These are phyloP conservation scores for Diutina scorzettiae DNA, from an alignment of 1,139 yeast genomes.

Conservation along the genomic window DNA sequence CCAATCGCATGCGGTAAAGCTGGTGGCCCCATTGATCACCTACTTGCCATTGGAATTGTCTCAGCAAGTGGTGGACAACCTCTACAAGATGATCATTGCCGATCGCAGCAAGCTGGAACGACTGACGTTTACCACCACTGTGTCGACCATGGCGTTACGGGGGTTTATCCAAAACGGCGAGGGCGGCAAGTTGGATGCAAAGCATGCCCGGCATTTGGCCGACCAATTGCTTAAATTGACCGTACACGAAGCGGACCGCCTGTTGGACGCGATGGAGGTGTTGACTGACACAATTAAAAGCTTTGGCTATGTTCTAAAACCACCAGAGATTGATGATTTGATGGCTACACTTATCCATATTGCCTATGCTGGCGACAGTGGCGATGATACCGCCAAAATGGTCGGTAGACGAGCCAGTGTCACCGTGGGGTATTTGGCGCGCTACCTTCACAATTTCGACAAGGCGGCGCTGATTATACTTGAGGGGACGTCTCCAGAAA, in stretches of 20 bases:
- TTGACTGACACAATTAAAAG: slow-evolving; percentile 45
- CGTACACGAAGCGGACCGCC: slow-evolving; percentile 12
- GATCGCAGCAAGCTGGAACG: background rate
- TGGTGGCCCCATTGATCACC: slow-evolving; percentile 32
- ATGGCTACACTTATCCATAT: background rate
- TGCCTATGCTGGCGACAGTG: background rate
- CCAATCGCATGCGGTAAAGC: slow-evolving; percentile 61
- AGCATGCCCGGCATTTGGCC: slow-evolving; percentile 11
- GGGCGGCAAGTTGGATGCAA: slow-evolving; percentile 12
- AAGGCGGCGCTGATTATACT: background rate
- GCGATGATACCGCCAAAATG: background rate
- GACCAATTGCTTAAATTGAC: background rate
- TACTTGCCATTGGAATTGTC: background rate
- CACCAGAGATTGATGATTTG: slow-evolving; percentile 22
- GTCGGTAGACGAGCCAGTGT: background rate
- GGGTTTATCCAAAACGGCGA: slow-evolving; percentile 17
- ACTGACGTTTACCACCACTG: slow-evolving; percentile 38
- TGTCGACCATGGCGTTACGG: slow-evolving; percentile 61
- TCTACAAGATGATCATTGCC: background rate
- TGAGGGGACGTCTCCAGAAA: background rate
- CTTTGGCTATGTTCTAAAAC: slow-evolving; percentile 38
- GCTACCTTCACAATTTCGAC: background rate
- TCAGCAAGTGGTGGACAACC: background rate
- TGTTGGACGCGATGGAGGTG: slow-evolving; percentile 55
- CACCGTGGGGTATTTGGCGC: background rate